phyloP scores from a whole-genome alignment of 371 early-diverging fungal genomes.

The Rhizopus sp. region DNA sequence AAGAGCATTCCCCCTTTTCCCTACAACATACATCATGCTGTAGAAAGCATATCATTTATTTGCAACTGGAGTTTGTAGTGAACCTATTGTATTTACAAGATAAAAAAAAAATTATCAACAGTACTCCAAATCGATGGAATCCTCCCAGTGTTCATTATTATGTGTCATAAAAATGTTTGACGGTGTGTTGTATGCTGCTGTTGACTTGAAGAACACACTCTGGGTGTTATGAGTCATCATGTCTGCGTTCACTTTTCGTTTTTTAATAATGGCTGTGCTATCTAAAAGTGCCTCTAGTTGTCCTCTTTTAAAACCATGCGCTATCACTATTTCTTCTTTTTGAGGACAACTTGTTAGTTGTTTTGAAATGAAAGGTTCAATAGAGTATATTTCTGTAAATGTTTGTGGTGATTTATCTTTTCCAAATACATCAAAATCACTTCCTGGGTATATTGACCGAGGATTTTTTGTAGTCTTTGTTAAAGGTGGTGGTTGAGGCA shows the following conservation, averaged over 20 bases:
- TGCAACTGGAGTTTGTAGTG: no score
- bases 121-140: slow-evolving; percentile 3
- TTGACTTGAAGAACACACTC: not conserved
- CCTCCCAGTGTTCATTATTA: not conserved
- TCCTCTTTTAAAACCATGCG: slow-evolving; percentile 1
- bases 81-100: not conserved
- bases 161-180: slow-evolving; percentile 4
- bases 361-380: slow-evolving; percentile 1
- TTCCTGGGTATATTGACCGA: not conserved
- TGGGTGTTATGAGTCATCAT: not conserved
- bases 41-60: no score
- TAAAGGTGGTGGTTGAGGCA: not conserved
- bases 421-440: slow-evolving; percentile 7
- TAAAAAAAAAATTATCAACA: not conserved
- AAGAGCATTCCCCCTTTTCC: no score
- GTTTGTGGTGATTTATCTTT: not conserved
- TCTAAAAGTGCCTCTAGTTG: slow-evolving; percentile 2
- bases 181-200: not conserved
- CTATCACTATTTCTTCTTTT: not conserved
- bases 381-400: not conserved
- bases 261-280: slow-evolving; percentile 2
- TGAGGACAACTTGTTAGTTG: not conserved
- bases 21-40: no score
- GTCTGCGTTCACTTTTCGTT: slow-evolving; percentile 2
- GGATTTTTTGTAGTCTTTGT: slow-evolving; percentile 3